Evolutionary conservation across 2,329 filamentous ascomycete genomes (phyloP).

Genomic region (Paecilomyces niveus): DNA sequence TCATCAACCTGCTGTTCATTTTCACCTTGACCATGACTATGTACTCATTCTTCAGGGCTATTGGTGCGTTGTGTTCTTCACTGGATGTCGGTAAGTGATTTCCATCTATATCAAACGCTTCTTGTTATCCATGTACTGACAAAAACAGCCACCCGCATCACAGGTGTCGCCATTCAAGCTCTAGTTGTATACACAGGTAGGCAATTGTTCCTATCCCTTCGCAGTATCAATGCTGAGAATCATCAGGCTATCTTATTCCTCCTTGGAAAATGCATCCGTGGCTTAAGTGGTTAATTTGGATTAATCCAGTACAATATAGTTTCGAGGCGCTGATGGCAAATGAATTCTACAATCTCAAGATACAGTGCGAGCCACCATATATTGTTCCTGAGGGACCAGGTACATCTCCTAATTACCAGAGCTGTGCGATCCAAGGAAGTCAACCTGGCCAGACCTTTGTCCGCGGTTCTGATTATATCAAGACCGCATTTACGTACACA

Average conservation of each 20-base stretch:
- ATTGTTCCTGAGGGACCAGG: slow-evolving; percentile 49
- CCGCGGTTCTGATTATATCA: slow-evolving; percentile 50
- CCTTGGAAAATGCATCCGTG: slow-evolving; percentile 57
- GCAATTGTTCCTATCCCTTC: background rate
- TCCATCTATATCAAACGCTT: background rate
- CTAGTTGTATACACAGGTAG: slow-evolving; percentile 51
- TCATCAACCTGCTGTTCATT: slow-evolving; percentile 51
- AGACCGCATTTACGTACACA: slow-evolving; percentile 48
- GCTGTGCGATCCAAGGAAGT: slow-evolving; percentile 53
- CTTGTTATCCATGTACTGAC: background rate
- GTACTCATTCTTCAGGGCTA: slow-evolving; percentile 47
- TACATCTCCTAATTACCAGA: slow-evolving; percentile 46
- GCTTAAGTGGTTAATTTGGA: slow-evolving; percentile 59
- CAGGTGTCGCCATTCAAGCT: slow-evolving; percentile 43
- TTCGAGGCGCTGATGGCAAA: slow-evolving; percentile 65
- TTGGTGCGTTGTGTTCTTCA: slow-evolving; percentile 44
- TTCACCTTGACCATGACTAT: slow-evolving; percentile 49
- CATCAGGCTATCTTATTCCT: slow-evolving; percentile 53
- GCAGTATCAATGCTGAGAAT: slow-evolving; percentile 3
- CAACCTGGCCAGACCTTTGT: slow-evolving; percentile 47
- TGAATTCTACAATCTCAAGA: slow-evolving; percentile 56
- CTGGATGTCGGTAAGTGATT: slow-evolving; percentile 38
- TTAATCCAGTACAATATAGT: slow-evolving; percentile 61
- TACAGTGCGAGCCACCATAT: slow-evolving; percentile 49
- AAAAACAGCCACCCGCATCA: slow-evolving; percentile 38